Evolutionary conservation across 2,329 filamentous ascomycete genomes (phyloP).

Genomic region (Curvularia hawaiiensis): DNA sequence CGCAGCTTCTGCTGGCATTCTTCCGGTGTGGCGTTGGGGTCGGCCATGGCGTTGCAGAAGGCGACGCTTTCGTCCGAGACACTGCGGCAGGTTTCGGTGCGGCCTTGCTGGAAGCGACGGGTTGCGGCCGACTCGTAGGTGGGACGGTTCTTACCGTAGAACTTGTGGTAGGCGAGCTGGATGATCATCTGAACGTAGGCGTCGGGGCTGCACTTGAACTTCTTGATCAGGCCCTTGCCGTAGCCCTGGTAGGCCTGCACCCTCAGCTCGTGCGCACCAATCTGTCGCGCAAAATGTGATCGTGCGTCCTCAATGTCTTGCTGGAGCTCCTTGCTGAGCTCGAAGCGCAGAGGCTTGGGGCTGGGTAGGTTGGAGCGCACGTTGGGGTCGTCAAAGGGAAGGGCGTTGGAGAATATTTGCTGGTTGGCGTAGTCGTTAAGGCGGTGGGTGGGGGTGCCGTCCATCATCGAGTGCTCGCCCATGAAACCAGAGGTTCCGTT

Average conservation of each 20-base stretch:
- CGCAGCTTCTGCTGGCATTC: slow-evolving; percentile 77
- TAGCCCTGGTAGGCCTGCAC: slow-evolving; percentile 98
- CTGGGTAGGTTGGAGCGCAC: slow-evolving; percentile 85
- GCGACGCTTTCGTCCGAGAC: slow-evolving; percentile 91
- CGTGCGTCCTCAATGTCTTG: slow-evolving; percentile 79
- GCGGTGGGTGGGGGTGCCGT: slow-evolving; percentile 95
- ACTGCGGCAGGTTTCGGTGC: slow-evolving; percentile 92
- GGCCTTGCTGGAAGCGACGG: slow-evolving; percentile 92
- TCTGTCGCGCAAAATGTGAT: slow-evolving; percentile 79
- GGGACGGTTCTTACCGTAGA: slow-evolving; percentile 97
- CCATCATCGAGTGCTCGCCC: slow-evolving; percentile 99
- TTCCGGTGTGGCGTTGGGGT: slow-evolving; percentile 66
- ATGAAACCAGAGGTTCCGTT: slow-evolving; percentile 98
- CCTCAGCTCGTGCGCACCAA: slow-evolving; percentile 85
- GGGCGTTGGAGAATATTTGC: slow-evolving; percentile 90
- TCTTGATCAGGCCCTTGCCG: slow-evolving; percentile 98
- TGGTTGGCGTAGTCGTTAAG: slow-evolving; percentile 94
- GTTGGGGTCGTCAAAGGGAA: slow-evolving; percentile 80
- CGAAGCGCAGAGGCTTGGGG: slow-evolving; percentile 77
- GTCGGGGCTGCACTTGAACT: slow-evolving; percentile 97
- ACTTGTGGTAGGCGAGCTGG: slow-evolving; percentile 97
- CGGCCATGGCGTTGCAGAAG: slow-evolving; percentile 87
- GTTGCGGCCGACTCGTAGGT: slow-evolving; percentile 98
- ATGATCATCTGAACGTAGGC: slow-evolving; percentile 99
- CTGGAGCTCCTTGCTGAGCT: slow-evolving; percentile 74